A percentile compares a stretch with the other conserved stretches of the same genome.
Evolutionary conservation across 305 asterid genomes (phyloP).

Genomic region (Stenogyne calaminthoides): DNA sequence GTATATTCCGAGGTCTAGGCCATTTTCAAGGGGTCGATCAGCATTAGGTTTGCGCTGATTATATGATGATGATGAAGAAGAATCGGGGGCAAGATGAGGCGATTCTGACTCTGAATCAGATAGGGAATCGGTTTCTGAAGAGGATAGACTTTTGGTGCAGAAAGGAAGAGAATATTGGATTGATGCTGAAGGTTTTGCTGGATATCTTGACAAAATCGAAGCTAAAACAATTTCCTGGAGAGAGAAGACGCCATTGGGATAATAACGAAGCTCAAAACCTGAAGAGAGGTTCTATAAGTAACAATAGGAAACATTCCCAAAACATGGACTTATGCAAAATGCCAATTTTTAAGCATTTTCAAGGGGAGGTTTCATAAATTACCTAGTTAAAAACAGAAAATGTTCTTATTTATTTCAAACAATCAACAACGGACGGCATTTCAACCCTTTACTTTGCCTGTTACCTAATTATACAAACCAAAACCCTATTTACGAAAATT

Average conservation of each 20-base stretch:
- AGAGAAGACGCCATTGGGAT: slow-evolving; percentile 67
- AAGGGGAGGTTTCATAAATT: neutral
- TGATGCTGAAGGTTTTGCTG: slow-evolving; percentile 27
- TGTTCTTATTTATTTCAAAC: neutral
- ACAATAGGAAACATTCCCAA: neutral
- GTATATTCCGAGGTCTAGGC: slow-evolving; percentile 76
- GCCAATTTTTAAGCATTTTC: neutral
- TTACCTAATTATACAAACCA: neutral
- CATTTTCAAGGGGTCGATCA: slow-evolving; percentile 74
- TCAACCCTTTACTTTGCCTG: neutral
- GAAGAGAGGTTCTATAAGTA: neutral
- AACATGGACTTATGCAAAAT: neutral
- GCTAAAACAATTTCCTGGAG: slow-evolving; percentile 45
- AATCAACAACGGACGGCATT: neutral
- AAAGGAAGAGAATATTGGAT: slow-evolving; percentile 28
- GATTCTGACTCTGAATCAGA: slow-evolving; percentile 40
- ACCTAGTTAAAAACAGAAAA: neutral
- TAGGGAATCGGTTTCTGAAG: slow-evolving; percentile 36
- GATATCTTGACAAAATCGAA: slow-evolving; percentile 28
- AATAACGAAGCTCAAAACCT: slow-evolving; percentile 24
- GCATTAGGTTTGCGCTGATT: slow-evolving; percentile 22
- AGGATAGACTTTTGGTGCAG: slow-evolving; percentile 49
- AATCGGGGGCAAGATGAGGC: slow-evolving; percentile 27
- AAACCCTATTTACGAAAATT: neutral
- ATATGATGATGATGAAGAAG: slow-evolving; percentile 34